Base-by-base conservation (phyloP, 495 filamentous ascomycete genomes). In the Penicillium paxilli region DNA sequence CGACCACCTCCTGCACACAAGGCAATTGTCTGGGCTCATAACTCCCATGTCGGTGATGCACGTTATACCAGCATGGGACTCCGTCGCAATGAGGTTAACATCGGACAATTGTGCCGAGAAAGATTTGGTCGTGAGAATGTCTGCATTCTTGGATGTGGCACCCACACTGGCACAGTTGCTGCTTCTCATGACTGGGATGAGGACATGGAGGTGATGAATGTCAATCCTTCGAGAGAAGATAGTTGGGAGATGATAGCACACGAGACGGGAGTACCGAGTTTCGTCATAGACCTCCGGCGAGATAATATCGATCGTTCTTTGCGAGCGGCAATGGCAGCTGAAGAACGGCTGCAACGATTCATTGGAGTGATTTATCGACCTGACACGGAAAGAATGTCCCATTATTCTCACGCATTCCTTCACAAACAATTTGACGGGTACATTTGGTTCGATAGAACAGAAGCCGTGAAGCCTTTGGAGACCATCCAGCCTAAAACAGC, bases 281-380 rank as follows among this genome's bases (percentile, higher is more conserved):
- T 83, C 50, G 53, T 74, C 20, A 61, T 82, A 14, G 80, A 84
- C 52, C 55, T 85, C 21, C 65, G 80, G n/a, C 64, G 67, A 6
- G 72, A 55, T 7, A 47, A 49, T 6, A 69, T 73, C 44, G 60
- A 75, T 47, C 52, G 64, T 14, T 51, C 62, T 40, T 64, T 84
- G 44, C 54, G 70, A 17, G 44, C 68, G 52, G 76, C 69, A 9
- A 54, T 84, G 42, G 68, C 64, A 23, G 44, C 44, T 12, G 74
- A 75, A 55, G 56, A 64, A 45, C 66, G 76, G 16, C 62, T 82
- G 6, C 69, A 84, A 66, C 59, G 82, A 6, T 84, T 83, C 48
- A 84, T 85, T 28, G 82, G 82, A 1, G 82, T 84, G 10, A 81
- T 85, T n/a, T 85, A 84, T 59, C 65, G 74, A 4, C 82, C 82